Percentiles rank a stretch among this genome's conserved stretches.
Conservation (phyloP, 495 filamentous ascomycete genomes). For the Neurospora tetraspora region DNA sequence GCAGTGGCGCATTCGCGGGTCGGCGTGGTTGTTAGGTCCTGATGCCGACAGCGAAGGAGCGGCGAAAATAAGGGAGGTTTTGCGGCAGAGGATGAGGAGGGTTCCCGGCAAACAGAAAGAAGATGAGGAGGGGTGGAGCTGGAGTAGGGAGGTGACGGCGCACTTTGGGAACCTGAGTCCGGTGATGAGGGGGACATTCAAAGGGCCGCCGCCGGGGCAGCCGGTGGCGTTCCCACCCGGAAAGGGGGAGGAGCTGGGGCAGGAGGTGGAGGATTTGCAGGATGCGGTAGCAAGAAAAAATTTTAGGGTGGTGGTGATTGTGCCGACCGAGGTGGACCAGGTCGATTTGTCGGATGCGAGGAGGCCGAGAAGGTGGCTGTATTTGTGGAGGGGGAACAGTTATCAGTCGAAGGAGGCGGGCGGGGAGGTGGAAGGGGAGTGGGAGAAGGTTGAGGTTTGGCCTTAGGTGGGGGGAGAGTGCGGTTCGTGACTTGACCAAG, state of each 20-base stretch:
- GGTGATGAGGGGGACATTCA: slow-evolving; percentile 67
- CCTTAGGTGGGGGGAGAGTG: slow-evolving; percentile 42
- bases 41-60: slow-evolving; percentile 44
- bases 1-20: slow-evolving; percentile 79
- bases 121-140: slow-evolving; percentile 44
- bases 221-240: slow-evolving; percentile 36
- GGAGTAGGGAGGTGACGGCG: slow-evolving; percentile 61
- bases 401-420: slow-evolving; percentile 19
- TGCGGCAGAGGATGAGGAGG: slow-evolving; percentile 40
- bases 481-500: background rate
- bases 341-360: slow-evolving; percentile 59
- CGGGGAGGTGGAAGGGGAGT: slow-evolving; percentile 41
- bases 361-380: slow-evolving; percentile 55
- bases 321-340: slow-evolving; percentile 70
- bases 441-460: slow-evolving; percentile 77
- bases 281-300: slow-evolving; percentile 62
- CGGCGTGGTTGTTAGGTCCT: slow-evolving; percentile 55
- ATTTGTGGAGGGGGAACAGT: slow-evolving; percentile 40
- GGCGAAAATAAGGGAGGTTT: slow-evolving; percentile 29
- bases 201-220: slow-evolving; percentile 63
- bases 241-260: slow-evolving; percentile 47
- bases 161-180: slow-evolving; percentile 85
- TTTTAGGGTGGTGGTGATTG: slow-evolving; percentile 77
- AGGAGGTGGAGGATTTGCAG: slow-evolving; percentile 57
- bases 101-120: slow-evolving; percentile 12